Conservation (phyloP, 2,329 filamentous ascomycete species). For the Lojkania enalia region DNA sequence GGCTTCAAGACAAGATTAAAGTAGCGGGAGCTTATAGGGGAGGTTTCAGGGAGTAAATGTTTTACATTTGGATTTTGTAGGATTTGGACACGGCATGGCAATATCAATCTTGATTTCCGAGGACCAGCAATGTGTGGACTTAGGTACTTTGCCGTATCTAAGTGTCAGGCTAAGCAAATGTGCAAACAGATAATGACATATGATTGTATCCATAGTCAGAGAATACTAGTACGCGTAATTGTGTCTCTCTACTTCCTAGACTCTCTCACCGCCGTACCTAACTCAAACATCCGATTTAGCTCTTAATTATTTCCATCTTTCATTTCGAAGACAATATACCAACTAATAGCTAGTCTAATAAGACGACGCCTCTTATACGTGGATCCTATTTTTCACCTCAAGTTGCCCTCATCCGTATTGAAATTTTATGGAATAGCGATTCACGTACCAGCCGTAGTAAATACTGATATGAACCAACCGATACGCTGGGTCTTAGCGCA, state of each 20-base stretch:
- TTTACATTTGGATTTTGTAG: too few species aligned
- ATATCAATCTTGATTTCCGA: too few species aligned
- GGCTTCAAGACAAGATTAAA: too few species aligned
- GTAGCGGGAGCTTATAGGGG: too few species aligned
- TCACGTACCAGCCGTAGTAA: conserved; percentile 49
- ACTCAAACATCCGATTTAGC: conserved; percentile 50
- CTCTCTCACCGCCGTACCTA: conserved; percentile 17
- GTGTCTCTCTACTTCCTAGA: conserved; percentile 23
- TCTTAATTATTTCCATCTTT: conserved; percentile 53
- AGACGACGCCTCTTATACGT: conserved; percentile 44
- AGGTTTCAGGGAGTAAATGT: too few species aligned
- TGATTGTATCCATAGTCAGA: too few species aligned
- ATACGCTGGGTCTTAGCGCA: conserved; percentile 51
- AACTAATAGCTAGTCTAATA: conserved; percentile 45
- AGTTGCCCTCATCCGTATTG: conserved; percentile 50
- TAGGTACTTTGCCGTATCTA: too few species aligned
- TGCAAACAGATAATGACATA: too few species aligned
- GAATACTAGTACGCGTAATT: too few species aligned
- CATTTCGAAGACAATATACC: conserved; percentile 57
- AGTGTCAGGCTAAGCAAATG: too few species aligned
- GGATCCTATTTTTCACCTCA: conserved; percentile 49
- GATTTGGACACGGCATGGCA: too few species aligned
- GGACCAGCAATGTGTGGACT: too few species aligned
- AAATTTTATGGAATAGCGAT: conserved; percentile 58
- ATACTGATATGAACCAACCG: conserved; percentile 48